A percentile compares a stretch with the other conserved stretches of the same genome.
phyloP scores from a whole-genome alignment of 257 asterid species.

The Thymus quinquecostatus region DNA sequence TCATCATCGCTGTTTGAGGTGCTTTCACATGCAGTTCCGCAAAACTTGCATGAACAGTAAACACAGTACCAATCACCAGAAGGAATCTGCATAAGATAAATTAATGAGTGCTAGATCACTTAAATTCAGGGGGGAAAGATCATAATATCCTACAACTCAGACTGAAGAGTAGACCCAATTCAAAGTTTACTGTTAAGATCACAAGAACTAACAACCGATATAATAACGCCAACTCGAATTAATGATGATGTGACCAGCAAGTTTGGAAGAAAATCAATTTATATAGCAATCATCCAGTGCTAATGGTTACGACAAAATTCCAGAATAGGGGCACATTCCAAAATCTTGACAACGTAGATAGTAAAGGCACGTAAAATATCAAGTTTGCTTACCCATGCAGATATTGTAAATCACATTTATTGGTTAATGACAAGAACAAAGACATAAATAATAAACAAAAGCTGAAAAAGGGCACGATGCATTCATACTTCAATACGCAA shows the following conservation, averaged over 20 bases:
- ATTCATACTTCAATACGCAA: constrained; percentile 69
- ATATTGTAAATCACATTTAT: constrained; percentile 27
- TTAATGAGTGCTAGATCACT: constrained; percentile 22
- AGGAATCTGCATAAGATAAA: constrained; percentile 59
- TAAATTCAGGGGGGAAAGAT: background rate
- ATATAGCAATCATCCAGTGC: constrained; percentile 19
- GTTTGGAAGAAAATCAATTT: background rate
- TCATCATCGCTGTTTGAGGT: constrained; percentile 42
- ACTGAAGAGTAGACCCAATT: constrained; percentile 18
- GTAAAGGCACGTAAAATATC: constrained; percentile 6
- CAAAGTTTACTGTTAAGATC: constrained; percentile 17
- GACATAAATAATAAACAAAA: constrained; percentile 13
- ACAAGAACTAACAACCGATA: constrained; percentile 3
- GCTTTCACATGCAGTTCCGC: constrained; percentile 63
- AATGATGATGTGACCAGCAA: constrained; percentile 16
- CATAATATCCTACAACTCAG: constrained; percentile 22
- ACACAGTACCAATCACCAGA: constrained; percentile 89
- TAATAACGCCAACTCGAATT: background rate
- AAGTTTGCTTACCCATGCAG: constrained; percentile 25
- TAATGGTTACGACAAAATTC: constrained; percentile 15
- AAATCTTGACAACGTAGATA: background rate
- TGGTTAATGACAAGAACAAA: constrained; percentile 26
- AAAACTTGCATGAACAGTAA: constrained; percentile 91
- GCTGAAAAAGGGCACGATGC: constrained; percentile 7
- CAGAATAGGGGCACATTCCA: background rate